phyloP scores from a whole-genome alignment of 1,284 basidiomycete genomes.

The Leccinum fallax region DNA sequence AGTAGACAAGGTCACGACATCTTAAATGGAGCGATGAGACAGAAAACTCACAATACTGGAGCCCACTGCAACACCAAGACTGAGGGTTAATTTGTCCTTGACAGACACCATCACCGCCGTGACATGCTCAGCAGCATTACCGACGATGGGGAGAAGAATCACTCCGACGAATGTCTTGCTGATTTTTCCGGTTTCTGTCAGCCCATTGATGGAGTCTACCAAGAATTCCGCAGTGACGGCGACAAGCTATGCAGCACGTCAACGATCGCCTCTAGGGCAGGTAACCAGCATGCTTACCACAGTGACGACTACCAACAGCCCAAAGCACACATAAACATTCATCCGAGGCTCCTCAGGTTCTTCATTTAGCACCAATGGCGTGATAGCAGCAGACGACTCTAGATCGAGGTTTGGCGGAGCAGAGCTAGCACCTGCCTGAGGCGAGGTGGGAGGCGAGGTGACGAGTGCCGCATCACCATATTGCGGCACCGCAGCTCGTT shows the following conservation, averaged over 20 bases:
- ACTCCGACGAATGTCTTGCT: conserved; percentile 82
- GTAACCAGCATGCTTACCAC: conserved; percentile 47
- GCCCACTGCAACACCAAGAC: conserved; percentile 85
- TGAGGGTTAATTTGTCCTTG: conserved; percentile 74
- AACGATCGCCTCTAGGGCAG: not conserved
- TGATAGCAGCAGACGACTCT: conserved; percentile 10
- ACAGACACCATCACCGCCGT: conserved; percentile 85
- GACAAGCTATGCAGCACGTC: conserved; percentile 45
- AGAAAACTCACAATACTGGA: conserved; percentile 73
- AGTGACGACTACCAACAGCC: conserved; percentile 60
- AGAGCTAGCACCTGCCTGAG: not conserved
- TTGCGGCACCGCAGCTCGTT: not conserved
- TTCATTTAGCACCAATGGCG: conserved; percentile 29
- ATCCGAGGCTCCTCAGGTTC: conserved; percentile 62
- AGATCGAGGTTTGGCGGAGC: conserved; percentile 4
- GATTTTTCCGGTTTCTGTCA: conserved; percentile 55
- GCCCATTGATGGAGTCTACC: conserved; percentile 75
- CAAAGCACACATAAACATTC: conserved; percentile 53
- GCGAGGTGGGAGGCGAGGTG: conserved; percentile 19
- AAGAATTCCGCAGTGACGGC: conserved; percentile 82
- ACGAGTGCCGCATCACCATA: conserved; percentile 3
- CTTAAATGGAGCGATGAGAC: not conserved
- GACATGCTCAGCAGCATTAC: conserved; percentile 75
- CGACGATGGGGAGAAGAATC: conserved; percentile 85
- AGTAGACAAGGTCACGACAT: conserved; percentile 11